A percentile compares a stretch with the other conserved stretches of the same genome.
Conservation (phyloP, 805 yeast species). For the Myxozyma geophila region DNA sequence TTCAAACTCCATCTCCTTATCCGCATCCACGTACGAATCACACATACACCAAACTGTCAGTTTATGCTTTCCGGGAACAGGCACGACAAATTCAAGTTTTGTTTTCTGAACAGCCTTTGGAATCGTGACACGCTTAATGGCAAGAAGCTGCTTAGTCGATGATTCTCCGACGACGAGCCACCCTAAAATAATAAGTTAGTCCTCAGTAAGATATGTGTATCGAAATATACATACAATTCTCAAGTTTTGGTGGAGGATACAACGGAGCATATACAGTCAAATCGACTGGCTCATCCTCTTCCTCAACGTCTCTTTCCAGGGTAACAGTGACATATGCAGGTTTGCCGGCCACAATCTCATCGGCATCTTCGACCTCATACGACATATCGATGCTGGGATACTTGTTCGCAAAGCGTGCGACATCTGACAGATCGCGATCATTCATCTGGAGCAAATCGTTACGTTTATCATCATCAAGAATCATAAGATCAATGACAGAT, state of each 20-base stretch:
- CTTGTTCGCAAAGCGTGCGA: slow-evolving; percentile 86
- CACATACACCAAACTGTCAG: slow-evolving; percentile 84
- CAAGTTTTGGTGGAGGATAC: slow-evolving; percentile 65
- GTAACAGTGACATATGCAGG: slow-evolving; percentile 50
- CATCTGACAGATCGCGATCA: slow-evolving; percentile 56
- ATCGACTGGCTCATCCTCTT: slow-evolving; percentile 65
- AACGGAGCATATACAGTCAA: slow-evolving; percentile 60
- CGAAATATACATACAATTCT: slow-evolving; percentile 48
- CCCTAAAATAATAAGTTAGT: slow-evolving; percentile 50
- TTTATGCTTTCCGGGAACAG: slow-evolving; percentile 63
- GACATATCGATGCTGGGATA: slow-evolving; percentile 82
- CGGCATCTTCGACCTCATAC: slow-evolving; percentile 54
- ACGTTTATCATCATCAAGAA: slow-evolving; percentile 68
- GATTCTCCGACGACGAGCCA: slow-evolving; percentile 85
- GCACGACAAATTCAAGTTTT: slow-evolving; percentile 60
- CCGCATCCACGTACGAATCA: slow-evolving; percentile 92
- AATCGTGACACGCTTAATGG: slow-evolving; percentile 68
- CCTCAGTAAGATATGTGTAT: slow-evolving; percentile 38
- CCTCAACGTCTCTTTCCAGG: slow-evolving; percentile 59
- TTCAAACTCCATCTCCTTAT: slow-evolving; percentile 70
- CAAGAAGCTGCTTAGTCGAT: slow-evolving; percentile 63
- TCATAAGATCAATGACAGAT: slow-evolving; percentile 78
- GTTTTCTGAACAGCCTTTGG: slow-evolving; percentile 58
- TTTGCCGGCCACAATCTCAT: slow-evolving; percentile 53
- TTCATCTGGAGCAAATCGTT: slow-evolving; percentile 62